These are phyloP conservation scores for Rutstroemia sp. DNA, from an alignment of 2,329 filamentous ascomycete genomes.

Conservation along the genomic window DNA sequence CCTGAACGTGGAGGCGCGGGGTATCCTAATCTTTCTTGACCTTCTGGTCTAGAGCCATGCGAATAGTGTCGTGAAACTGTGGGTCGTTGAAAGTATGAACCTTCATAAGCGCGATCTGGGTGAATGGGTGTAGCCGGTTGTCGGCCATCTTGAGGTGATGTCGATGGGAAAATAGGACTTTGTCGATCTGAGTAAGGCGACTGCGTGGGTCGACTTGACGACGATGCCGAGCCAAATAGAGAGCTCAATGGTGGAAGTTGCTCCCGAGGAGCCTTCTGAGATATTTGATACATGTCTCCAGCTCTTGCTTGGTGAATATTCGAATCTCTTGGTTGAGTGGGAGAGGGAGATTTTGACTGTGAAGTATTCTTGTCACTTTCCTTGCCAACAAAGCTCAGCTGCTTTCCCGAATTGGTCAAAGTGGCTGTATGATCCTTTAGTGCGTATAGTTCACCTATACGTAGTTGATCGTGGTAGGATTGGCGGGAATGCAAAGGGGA, in stretches of 20 bases:
- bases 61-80: constrained; percentile 16
- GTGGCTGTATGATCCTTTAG: constrained; percentile 13
- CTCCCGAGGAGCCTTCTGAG: constrained; percentile 22
- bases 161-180: constrained; percentile 25
- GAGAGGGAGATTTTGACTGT: constrained; percentile 20
- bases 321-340: constrained; percentile 10
- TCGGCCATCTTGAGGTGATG: constrained; percentile 22
- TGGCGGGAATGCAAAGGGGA: constrained; percentile 18
- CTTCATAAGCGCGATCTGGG: constrained; percentile 20
- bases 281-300: constrained; percentile 21
- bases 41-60: constrained; percentile 20
- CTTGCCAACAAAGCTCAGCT: constrained; percentile 12
- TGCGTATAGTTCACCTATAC: constrained; percentile 11
- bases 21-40: constrained; percentile 21
- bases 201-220: constrained; percentile 17
- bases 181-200: constrained; percentile 27
- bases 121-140: constrained; percentile 22
- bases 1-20: constrained; percentile 19
- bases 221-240: constrained; percentile 23
- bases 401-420: constrained; percentile 5
- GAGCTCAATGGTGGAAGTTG: constrained; percentile 29
- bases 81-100: constrained; percentile 23
- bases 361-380: constrained; percentile 15
- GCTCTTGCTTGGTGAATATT: constrained; percentile 12
- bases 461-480: constrained; percentile 14